Percentiles rank a stretch among this genome's conserved stretches.
Conservation (phyloP, 2,329 filamentous ascomycete genomes). For the Colletotrichum paranaense region DNA sequence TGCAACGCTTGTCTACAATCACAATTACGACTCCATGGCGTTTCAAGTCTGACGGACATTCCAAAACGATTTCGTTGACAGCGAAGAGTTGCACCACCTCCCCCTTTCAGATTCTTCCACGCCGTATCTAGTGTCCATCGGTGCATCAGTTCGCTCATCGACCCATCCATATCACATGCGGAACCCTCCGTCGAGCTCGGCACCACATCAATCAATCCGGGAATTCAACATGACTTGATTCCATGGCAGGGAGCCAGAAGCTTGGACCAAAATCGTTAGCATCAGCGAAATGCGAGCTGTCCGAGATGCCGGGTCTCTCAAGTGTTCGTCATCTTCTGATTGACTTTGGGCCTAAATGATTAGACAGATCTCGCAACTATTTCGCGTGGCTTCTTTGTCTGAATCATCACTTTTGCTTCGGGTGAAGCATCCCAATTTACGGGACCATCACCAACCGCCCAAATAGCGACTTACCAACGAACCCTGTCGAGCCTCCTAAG, state of each 20-base stretch:
- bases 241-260: background rate
- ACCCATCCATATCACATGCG: background rate
- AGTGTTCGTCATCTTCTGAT: background rate
- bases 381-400: slow-evolving; percentile 20
- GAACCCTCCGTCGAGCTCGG: background rate
- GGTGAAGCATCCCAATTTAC: slow-evolving; percentile 3
- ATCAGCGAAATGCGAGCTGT: background rate
- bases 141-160: background rate
- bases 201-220: background rate
- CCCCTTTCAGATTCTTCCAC: background rate
- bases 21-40: slow-evolving; percentile 3
- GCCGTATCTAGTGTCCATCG: background rate
- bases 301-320: background rate
- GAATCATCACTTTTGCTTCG: background rate
- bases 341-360: background rate
- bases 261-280: background rate
- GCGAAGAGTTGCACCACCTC: background rate
- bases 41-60: slow-evolving; percentile 10
- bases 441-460: background rate
- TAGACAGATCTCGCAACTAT: background rate
- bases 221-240: background rate
- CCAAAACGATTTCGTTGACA: slow-evolving; percentile 5
- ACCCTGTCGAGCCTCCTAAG: slow-evolving; percentile 1
- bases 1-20: slow-evolving; percentile 4
- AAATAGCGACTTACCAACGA: slow-evolving; percentile 3